phyloP scores from a whole-genome alignment of 2,329 filamentous ascomycete genomes.

The Botrytis elliptica region DNA sequence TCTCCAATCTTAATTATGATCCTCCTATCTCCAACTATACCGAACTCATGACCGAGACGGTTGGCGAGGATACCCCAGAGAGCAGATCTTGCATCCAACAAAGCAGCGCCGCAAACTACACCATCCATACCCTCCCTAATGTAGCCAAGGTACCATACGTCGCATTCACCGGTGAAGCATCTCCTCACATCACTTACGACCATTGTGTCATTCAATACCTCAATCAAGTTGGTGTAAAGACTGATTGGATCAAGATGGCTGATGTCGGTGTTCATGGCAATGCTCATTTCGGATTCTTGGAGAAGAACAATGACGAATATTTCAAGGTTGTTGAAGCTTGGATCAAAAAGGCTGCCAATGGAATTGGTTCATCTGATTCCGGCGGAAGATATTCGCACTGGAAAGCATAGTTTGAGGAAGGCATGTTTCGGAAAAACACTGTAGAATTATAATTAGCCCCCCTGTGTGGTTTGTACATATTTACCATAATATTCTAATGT shows the following conservation, averaged over 20 bases:
- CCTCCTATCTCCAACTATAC: slow-evolving; percentile 28
- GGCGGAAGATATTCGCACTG: not conserved
- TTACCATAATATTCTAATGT: not conserved
- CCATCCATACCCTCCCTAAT: slow-evolving; percentile 27
- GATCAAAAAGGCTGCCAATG: slow-evolving; percentile 19
- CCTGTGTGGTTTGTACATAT: not conserved
- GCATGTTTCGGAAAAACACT: not conserved
- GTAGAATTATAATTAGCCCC: slow-evolving; percentile 5
- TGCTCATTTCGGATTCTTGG: slow-evolving; percentile 32
- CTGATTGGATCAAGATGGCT: slow-evolving; percentile 29
- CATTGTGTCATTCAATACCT: slow-evolving; percentile 37
- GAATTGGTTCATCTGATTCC: not conserved
- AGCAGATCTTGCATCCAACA: slow-evolving; percentile 30
- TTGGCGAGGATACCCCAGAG: slow-evolving; percentile 30
- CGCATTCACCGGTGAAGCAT: slow-evolving; percentile 38
- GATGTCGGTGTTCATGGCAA: slow-evolving; percentile 28
- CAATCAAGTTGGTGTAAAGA: slow-evolving; percentile 31
- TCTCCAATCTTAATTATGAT: slow-evolving; percentile 30
- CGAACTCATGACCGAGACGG: slow-evolving; percentile 26
- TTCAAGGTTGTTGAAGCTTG: slow-evolving; percentile 29
- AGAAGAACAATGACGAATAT: slow-evolving; percentile 29
- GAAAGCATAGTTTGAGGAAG: not conserved
- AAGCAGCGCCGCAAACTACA: slow-evolving; percentile 6
- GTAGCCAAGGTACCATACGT: slow-evolving; percentile 38
- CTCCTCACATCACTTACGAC: slow-evolving; percentile 38